Evolutionary conservation across 2,329 filamentous ascomycete genomes (phyloP).

Genomic region (Hysterium pulicare): DNA sequence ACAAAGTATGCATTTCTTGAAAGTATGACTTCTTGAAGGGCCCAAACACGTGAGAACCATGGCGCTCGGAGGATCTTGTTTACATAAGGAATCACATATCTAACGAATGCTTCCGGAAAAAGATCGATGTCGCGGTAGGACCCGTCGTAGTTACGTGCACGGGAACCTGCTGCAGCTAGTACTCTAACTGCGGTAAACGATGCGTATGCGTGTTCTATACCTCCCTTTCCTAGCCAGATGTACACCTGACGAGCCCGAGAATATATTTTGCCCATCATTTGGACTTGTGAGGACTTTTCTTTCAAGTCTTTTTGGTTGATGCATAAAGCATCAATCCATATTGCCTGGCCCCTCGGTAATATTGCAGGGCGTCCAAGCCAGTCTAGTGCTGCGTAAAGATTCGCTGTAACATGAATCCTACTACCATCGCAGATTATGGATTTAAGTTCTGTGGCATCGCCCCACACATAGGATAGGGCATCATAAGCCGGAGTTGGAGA

Average conservation of each 20-base stretch:
- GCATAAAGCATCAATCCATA: slow-evolving; percentile 4
- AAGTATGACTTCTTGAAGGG: background rate
- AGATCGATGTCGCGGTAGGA: background rate
- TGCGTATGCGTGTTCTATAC: background rate
- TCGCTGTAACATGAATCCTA: background rate
- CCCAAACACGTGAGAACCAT: background rate
- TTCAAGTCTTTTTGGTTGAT: slow-evolving; percentile 1
- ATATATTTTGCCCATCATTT: background rate
- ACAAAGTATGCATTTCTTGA: background rate
- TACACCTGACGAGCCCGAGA: background rate
- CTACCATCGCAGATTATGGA: too few species aligned
- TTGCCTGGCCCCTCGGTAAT: background rate
- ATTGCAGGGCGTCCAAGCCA: background rate
- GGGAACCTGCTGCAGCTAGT: background rate
- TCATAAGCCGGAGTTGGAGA: too few species aligned
- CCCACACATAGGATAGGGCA: slow-evolving; percentile 4
- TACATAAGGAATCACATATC: too few species aligned
- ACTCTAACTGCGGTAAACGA: background rate
- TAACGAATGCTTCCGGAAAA: too few species aligned
- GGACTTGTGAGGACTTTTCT: slow-evolving; percentile 1
- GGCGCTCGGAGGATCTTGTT: background rate
- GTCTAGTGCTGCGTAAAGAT: background rate
- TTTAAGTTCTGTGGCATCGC: background rate
- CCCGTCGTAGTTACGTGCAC: background rate
- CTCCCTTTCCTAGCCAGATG: slow-evolving; percentile 1